A percentile compares a stretch with the other conserved stretches of the same genome.
phyloP scores from a whole-genome alignment of 495 filamentous ascomycete genomes.

The Penicillium parvum region DNA sequence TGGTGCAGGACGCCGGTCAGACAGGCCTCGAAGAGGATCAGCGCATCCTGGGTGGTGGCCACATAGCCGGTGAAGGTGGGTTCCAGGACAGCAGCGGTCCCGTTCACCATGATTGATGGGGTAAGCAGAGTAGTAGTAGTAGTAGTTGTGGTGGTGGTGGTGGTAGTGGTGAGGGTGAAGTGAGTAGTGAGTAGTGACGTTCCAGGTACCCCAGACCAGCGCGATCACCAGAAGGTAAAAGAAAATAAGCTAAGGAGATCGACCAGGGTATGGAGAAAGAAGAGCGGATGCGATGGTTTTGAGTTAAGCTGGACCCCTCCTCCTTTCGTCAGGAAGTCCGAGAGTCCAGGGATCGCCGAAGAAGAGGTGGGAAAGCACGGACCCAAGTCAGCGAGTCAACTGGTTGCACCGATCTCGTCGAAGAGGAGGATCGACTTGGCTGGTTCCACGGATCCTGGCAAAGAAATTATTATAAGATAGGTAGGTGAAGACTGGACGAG shows the following conservation, averaged over 20 bases:
- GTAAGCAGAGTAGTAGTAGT: conserved; percentile 7
- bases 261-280: conserved; percentile 34
- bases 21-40: conserved; percentile 72
- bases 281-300: conserved; percentile 25
- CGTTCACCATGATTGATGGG: conserved; percentile 45
- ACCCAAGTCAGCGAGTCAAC: conserved; percentile 28
- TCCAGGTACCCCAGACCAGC: conserved; percentile 11
- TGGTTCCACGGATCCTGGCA: conserved; percentile 34
- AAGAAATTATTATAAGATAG: conserved; percentile 24
- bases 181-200: not conserved
- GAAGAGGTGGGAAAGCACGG: conserved; percentile 35
- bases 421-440: conserved; percentile 26
- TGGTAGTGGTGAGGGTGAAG: not conserved
- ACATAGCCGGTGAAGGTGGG: conserved; percentile 65
- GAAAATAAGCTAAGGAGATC: conserved; percentile 30
- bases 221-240: conserved; percentile 4
- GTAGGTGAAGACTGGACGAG: too few relatives aligned
- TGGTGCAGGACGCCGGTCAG: conserved; percentile 64
- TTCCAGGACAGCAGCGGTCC: conserved; percentile 44
- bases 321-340: conserved; percentile 24
- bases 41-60: conserved; percentile 66
- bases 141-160: not conserved
- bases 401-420: conserved; percentile 32
- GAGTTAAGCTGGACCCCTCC: conserved; percentile 35
- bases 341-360: conserved; percentile 34